Base-by-base conservation (phyloP, 495 filamentous ascomycete species). In the Filosporella fistucella region DNA sequence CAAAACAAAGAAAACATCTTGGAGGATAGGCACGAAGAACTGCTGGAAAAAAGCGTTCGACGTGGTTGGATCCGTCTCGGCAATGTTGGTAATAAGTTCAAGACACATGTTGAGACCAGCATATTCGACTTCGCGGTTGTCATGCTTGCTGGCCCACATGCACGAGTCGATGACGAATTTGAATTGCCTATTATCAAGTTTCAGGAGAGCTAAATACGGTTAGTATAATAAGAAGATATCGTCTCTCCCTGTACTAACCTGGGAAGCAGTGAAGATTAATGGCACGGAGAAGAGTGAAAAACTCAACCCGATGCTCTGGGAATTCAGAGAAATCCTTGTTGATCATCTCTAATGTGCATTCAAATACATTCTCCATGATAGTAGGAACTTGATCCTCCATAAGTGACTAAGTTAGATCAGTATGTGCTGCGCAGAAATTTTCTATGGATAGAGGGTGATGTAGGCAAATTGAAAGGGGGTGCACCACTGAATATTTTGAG, bases 271-370 rank as follows among this genome's bases (percentile, higher is more conserved):
- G 85, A 4, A 96, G 69, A 59, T 99, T 99, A 69, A 99, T 96
- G 11, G 91, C 88, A 58, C 95, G 79, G 13, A 99, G 77, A 23
- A 97, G 74, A 65, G 93, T 94, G 78, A 97, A 99, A 65, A 99
- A 99, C 64, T 96, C 91, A 3, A 99, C 93, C 32, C 93, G 84
- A 59, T 97, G 93, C 61, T 99, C 93, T 0, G 93, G 93, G 65
- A 94, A 99, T 63, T 99, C 93, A 37, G 95, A 94, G 70, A 97
- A 99, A 61, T 99, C 91, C 67, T 97, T 99, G 78, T 97, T 99
- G 71, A 99, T 97, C 93, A 99, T 99, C 54, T 95, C 88, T 32
- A 99, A 72, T 7, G 93, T 99, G 69, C 93, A 97, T 65, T 96
- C 91, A 62, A 99, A 99, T 16, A 99, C 89, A 59, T 91, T 93